A percentile compares a stretch with the other conserved stretches of the same genome.
phyloP scores from a whole-genome alignment of 768 basidiomycete genomes.

The Pluteus cervinus region DNA sequence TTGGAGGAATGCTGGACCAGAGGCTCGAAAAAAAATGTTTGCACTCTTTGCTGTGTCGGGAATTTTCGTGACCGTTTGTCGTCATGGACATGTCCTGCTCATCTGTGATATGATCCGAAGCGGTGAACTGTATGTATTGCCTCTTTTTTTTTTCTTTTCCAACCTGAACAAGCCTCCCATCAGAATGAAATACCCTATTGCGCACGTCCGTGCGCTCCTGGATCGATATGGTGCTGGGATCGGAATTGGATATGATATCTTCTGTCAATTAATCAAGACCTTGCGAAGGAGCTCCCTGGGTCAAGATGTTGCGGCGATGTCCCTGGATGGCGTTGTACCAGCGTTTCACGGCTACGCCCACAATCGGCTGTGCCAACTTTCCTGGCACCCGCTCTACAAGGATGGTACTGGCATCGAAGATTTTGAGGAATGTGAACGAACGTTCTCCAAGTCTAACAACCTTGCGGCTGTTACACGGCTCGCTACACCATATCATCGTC shows the following conservation, averaged over 20 bases:
- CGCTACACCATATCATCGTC: conserved; percentile 15
- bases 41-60: conserved; percentile 17
- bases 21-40: conserved; percentile 16
- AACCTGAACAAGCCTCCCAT: neutral
- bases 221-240: conserved; percentile 10
- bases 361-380: conserved; percentile 19
- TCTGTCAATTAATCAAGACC: conserved; percentile 19
- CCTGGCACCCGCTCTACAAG: conserved; percentile 14
- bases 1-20: conserved; percentile 12
- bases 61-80: conserved; percentile 20
- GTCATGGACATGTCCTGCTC: conserved; percentile 18
- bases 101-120: conserved; percentile 21
- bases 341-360: conserved; percentile 22
- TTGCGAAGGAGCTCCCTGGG: conserved; percentile 14
- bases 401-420: conserved; percentile 24
- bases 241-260: conserved; percentile 20
- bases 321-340: conserved; percentile 9
- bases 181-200: conserved; percentile 23
- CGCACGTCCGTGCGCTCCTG: conserved; percentile 10
- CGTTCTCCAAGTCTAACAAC: conserved; percentile 20
- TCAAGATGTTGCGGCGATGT: conserved; percentile 1
- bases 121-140: conserved; percentile 17
- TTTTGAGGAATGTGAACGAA: conserved; percentile 21
- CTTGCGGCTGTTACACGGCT: conserved; percentile 15
- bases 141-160: neutral